These are phyloP conservation scores for Withania somnifera DNA, from an alignment of 305 asterid genomes.

Conservation along the genomic window DNA sequence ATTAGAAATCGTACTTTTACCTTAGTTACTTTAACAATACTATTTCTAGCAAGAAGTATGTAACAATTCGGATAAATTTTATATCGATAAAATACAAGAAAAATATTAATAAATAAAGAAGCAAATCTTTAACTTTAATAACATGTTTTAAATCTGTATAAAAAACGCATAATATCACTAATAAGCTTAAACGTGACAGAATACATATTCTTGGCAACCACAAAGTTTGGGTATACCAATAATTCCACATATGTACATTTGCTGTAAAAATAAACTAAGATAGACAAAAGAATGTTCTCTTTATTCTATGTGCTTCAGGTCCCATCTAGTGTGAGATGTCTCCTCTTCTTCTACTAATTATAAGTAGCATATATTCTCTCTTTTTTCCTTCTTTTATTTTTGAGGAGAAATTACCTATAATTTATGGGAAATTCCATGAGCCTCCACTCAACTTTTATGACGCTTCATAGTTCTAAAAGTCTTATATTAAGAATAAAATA, in stretches of 20 bases:
- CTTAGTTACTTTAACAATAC: not conserved
- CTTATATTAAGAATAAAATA: accelerated
- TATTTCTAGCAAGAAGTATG: not conserved
- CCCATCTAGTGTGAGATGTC: not conserved
- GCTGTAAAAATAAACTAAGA: not conserved
- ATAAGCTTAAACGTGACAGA: too few relatives aligned
- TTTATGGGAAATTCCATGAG: not conserved
- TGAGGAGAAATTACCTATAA: not conserved
- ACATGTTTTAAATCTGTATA: too few relatives aligned
- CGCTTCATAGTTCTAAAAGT: not conserved
- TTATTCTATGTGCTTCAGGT: not conserved
- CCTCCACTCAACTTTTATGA: not conserved
- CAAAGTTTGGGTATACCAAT: not conserved
- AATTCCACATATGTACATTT: not conserved
- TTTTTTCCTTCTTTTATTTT: not conserved
- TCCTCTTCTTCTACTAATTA: not conserved
- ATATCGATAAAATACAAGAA: too few relatives aligned
- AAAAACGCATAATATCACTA: too few relatives aligned
- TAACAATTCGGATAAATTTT: too few relatives aligned
- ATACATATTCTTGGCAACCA: not conserved
- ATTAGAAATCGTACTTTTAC: not conserved
- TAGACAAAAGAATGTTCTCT: not conserved
- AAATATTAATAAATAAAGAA: too few relatives aligned
- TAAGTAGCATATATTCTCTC: not conserved
- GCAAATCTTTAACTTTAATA: too few relatives aligned